These are phyloP conservation scores for Rosa rugosa DNA, from an alignment of 306 rosid species.

Conservation along the genomic window DNA sequence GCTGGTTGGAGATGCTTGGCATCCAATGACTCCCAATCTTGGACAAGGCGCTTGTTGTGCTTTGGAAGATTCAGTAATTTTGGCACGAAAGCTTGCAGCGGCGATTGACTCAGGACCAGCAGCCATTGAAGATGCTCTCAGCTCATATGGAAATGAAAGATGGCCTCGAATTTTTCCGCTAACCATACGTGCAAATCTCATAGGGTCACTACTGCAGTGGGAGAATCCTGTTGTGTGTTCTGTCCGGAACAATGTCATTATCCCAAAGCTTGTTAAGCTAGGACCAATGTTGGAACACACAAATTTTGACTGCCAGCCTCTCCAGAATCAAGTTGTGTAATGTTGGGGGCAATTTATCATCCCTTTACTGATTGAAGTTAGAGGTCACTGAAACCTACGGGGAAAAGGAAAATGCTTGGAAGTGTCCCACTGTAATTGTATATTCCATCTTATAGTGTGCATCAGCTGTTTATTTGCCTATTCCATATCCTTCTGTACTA, in stretches of 20 bases:
- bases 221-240: constrained; percentile 70
- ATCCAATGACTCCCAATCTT: constrained; percentile 96
- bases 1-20: constrained; percentile 94
- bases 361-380: neutral
- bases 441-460: neutral
- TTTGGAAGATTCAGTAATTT: constrained; percentile 73
- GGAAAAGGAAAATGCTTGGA: neutral
- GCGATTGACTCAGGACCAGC: constrained; percentile 50
- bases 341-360: neutral
- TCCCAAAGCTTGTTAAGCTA: constrained; percentile 73
- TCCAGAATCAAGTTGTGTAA: constrained; percentile 18
- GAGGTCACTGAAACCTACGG: neutral
- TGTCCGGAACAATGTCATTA: constrained; percentile 58
- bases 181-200: constrained; percentile 71
- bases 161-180: constrained; percentile 79
- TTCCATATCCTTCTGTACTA: neutral
- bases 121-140: constrained; percentile 57
- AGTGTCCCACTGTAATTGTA: neutral
- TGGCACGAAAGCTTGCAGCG: constrained; percentile 61
- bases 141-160: constrained; percentile 62
- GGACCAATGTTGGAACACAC: constrained; percentile 78
- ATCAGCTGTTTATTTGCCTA: neutral
- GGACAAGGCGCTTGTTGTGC: constrained; percentile 99
- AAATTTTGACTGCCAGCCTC: constrained; percentile 59
- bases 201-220: constrained; percentile 76